Evolutionary conservation across 352 stramenopile genomes (phyloP).

Genomic region (Pythium dissimile): DNA sequence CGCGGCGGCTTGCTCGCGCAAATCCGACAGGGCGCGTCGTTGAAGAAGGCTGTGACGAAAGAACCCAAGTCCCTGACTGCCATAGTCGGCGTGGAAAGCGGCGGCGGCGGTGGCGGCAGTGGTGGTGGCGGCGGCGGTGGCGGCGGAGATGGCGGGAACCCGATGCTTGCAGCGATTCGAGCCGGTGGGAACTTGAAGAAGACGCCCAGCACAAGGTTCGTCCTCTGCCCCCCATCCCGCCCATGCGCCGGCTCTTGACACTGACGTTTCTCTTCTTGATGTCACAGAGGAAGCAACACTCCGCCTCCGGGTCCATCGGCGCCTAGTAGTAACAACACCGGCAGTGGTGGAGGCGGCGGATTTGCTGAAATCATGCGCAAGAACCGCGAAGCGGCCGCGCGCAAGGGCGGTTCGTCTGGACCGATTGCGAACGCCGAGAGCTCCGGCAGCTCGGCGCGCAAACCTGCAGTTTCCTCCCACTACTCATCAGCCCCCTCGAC

Average conservation of each 20-base stretch:
- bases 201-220: constrained; percentile 38
- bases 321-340: neutral
- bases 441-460: neutral
- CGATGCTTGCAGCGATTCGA: constrained; percentile 76
- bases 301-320: constrained; percentile 21
- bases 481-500: constrained; percentile 54
- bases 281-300: constrained; percentile 10
- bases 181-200: constrained; percentile 56
- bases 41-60: constrained; percentile 80
- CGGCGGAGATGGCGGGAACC: constrained; percentile 35
- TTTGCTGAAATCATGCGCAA: constrained; percentile 90
- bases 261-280: neutral
- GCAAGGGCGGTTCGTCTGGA: constrained; percentile 26
- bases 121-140: constrained; percentile 16
- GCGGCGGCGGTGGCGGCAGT: constrained; percentile 8
- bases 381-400: constrained; percentile 79
- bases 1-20: constrained; percentile 56
- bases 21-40: constrained; percentile 61
- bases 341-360: constrained; percentile 31
- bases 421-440: constrained; percentile 5
- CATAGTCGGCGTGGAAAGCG: constrained; percentile 7
- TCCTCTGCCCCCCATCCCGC: no score
- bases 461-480: constrained; percentile 4
- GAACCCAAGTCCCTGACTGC: constrained; percentile 62
- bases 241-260: neutral